Evolutionary conservation across 371 early-diverging fungal genomes (phyloP).

Genomic region (Funneliformis caledonium): DNA sequence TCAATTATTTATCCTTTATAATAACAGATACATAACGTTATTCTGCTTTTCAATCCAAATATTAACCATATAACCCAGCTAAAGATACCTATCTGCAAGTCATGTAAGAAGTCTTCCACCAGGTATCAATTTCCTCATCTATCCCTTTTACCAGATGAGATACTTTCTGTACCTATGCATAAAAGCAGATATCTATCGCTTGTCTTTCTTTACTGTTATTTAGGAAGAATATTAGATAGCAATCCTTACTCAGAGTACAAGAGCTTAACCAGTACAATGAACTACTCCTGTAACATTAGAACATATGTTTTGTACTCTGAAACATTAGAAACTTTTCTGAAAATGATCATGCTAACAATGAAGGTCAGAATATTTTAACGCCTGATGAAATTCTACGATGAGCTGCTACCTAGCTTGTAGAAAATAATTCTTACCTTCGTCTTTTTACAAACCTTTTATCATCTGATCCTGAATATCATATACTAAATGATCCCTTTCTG

Average conservation of each 20-base stretch:
- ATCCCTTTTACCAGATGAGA: not conserved
- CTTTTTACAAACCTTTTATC: too few relatives aligned
- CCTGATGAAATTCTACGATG: not conserved
- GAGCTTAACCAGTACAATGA: not conserved
- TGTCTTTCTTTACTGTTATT: not conserved
- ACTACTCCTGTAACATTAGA: not conserved
- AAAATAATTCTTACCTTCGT: not conserved
- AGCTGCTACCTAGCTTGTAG: not conserved
- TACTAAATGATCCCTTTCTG: too few relatives aligned
- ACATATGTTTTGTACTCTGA: not conserved
- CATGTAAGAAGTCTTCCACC: not conserved
- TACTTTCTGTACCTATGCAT: not conserved
- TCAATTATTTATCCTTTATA: slow-evolving; percentile 2
- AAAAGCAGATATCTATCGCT: not conserved
- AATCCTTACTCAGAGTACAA: not conserved
- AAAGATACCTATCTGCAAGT: not conserved
- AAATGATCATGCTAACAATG: too few relatives aligned
- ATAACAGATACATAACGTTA: not conserved
- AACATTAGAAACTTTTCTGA: not conserved
- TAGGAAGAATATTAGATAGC: not conserved
- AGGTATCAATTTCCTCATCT: not conserved
- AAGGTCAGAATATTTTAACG: not conserved
- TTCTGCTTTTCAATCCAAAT: not conserved
- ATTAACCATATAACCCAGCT: not conserved
- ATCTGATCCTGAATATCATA: too few relatives aligned